Percentiles rank a stretch among this genome's conserved stretches.
Evolutionary conservation across 805 yeast species (phyloP).

Genomic region (Nematodospora valgi): DNA sequence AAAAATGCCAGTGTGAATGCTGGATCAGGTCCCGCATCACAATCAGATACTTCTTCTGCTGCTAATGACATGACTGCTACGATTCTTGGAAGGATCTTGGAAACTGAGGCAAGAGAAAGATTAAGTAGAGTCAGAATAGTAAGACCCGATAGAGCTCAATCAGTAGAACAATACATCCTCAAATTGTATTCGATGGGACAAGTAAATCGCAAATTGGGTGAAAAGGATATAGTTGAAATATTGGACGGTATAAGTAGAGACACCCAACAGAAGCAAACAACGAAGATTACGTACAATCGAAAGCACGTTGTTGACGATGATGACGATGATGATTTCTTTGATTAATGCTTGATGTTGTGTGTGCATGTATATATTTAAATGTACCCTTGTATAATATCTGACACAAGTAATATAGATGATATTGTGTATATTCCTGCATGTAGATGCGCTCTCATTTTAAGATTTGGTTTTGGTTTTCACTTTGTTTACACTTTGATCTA

Average conservation of each 20-base stretch:
- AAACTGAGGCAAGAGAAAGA: slow-evolving; percentile 83
- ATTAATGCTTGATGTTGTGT: too few species aligned
- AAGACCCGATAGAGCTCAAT: slow-evolving; percentile 84
- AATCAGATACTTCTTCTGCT: neutral
- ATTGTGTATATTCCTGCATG: slow-evolving; percentile 2
- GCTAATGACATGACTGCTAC: slow-evolving; percentile 10
- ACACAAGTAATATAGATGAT: neutral
- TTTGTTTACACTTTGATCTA: slow-evolving; percentile 7
- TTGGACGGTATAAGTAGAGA: slow-evolving; percentile 79
- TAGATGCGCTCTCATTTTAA: neutral
- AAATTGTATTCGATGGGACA: slow-evolving; percentile 76
- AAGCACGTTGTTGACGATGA: slow-evolving; percentile 36
- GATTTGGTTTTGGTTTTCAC: slow-evolving; percentile 3
- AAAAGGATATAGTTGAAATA: slow-evolving; percentile 77
- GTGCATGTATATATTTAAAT: too few species aligned
- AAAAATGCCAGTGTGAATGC: slow-evolving; percentile 30
- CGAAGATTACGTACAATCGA: slow-evolving; percentile 62
- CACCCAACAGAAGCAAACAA: slow-evolving; percentile 51
- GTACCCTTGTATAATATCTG: neutral
- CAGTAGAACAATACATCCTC: slow-evolving; percentile 78
- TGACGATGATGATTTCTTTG: slow-evolving; percentile 23
- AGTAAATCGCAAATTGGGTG: slow-evolving; percentile 67
- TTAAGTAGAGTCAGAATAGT: slow-evolving; percentile 83
- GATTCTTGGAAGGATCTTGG: slow-evolving; percentile 64
- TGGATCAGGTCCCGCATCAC: neutral